Evolutionary conservation across 1,139 yeast species (phyloP), one percentile per base, ranked within the genome.

Genomic region (Yamadazyma friedrichii): DNA sequence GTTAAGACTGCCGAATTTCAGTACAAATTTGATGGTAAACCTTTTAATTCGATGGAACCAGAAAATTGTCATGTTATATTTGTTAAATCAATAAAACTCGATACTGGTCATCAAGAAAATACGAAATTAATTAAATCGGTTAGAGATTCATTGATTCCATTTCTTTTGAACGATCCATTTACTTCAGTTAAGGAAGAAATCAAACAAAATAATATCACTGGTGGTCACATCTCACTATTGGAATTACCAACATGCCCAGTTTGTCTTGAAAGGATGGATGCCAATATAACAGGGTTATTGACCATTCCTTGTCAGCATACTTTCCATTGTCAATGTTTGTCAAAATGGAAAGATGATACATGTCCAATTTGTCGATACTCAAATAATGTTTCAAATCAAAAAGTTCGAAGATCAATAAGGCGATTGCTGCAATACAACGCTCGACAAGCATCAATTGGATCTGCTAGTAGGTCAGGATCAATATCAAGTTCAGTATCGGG

Each of bases 201-300:
- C 27, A 9, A 45, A 2, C 36, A 39, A 13, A 20, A 20, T 20
- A 20, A 20, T 20, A 20, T 20, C 8, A 20, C 24, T 8, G 24
- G 24, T 20, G 24, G 8, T 20, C 24, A 20, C 8, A 20, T 20
- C 24, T 20, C 24, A 20, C 31, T 49, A 15, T 65, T 77, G 15
- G 97, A 91, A 56, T 67, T 91, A 15, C 96, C 98, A 0, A 85
- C 95, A 0, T 91, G 98, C 55, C 96, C 97, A 0, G 97, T 91
- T 0, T 91, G 98, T 56, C 67, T 91, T 17, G 98, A 91, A 53
- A 68, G 95, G 48, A 83, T 91, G 85, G 98, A 91, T 58, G 74
- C 93, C 2, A 77, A 78, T 17, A 71, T 85, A 5, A 83, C 95
- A 0, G 98, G 98, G 0, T 64, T 91, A 12, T 65, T 89, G 10